Percentiles rank a stretch among this genome's conserved stretches.
Conservation (phyloP, 331 rosid genomes). For the Quercus phellos region DNA sequence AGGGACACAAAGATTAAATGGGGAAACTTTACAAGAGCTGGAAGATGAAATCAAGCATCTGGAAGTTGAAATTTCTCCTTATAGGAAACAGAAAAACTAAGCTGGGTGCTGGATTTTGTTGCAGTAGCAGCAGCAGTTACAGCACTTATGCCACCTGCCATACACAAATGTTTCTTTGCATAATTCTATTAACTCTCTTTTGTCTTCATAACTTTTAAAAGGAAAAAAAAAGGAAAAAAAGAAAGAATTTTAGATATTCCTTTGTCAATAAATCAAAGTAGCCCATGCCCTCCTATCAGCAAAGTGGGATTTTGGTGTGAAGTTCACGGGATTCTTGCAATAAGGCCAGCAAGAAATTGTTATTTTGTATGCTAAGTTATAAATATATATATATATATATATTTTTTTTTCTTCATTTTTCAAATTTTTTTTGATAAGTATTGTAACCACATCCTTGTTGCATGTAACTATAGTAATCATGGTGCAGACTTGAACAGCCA, state of each 20-base stretch:
- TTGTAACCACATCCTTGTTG: neutral
- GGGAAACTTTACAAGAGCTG: slow-evolving; percentile 28
- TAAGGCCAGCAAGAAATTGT: neutral
- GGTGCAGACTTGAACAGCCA: neutral
- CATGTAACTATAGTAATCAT: neutral
- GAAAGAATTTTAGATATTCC: neutral
- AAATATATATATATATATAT: too few species aligned
- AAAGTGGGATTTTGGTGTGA: neutral
- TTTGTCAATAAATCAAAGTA: neutral
- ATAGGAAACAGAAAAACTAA: slow-evolving; percentile 21
- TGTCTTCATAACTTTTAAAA: too few species aligned
- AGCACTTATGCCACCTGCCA: neutral
- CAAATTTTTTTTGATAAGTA: too few species aligned
- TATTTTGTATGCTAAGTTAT: too few species aligned
- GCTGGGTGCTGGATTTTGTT: slow-evolving; percentile 1
- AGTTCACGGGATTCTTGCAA: neutral
- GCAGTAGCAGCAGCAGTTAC: neutral
- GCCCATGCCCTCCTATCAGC: neutral
- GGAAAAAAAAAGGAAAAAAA: too few species aligned
- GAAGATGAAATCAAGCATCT: slow-evolving; percentile 40
- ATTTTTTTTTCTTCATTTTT: neutral
- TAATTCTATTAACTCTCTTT: neutral
- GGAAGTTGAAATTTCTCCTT: slow-evolving; percentile 29
- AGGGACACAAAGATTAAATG: slow-evolving; percentile 7
- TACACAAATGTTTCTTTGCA: neutral